Evolutionary conservation across 2,329 filamentous ascomycete genomes (phyloP), one percentile per base, ranked within the genome.

Genomic region (Huntiella moniliformis): DNA sequence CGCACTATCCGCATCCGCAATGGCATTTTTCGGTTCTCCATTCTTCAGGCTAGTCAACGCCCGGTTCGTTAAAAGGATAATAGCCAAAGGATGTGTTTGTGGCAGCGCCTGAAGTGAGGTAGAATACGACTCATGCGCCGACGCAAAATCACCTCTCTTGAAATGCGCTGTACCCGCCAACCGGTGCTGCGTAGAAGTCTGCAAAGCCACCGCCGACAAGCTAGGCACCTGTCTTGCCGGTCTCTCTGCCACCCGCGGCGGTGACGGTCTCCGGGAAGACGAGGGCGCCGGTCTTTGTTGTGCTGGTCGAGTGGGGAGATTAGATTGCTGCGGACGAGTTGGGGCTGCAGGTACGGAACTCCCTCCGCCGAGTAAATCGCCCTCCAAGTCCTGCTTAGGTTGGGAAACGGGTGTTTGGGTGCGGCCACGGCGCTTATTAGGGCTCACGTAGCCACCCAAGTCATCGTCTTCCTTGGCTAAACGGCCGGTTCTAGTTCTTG

Each of bases 1-100:
- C 1, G 85, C 86, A 2, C 73, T 69, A 56, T 96, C 86, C 7
- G 87, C 83, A 58, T 98, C 88, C 1, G 72, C 67, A 13, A 96
- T 77, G 1, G 88, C 86, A 48, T 80, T 74, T 60, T 93, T 94
- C 0, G 88, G 82, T 54, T 93, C 85, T 40, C 91, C 91, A 0
- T 82, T 88, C 61, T 96, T 96, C 47, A 96, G 68, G 3, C 81
- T 79, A 1, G 88, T 95, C 52, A 96, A 68, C 3, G 91, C 82
- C 45, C 85, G 83, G 58, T 98, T 98, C 54, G 83, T 88, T 16
- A 93, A 74, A 5, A 96, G 71, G n/a, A 96, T 67, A 49, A 96
- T 91, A 13, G 75, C 75, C 17, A 96, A 68, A 0, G 88, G 88
- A 58, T 98, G 91, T 3, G 69, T 71, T 11, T 73, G 61, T 1